Base-by-base conservation (phyloP, 495 filamentous ascomycete species). In the Parathielavia hyrcaniae region DNA sequence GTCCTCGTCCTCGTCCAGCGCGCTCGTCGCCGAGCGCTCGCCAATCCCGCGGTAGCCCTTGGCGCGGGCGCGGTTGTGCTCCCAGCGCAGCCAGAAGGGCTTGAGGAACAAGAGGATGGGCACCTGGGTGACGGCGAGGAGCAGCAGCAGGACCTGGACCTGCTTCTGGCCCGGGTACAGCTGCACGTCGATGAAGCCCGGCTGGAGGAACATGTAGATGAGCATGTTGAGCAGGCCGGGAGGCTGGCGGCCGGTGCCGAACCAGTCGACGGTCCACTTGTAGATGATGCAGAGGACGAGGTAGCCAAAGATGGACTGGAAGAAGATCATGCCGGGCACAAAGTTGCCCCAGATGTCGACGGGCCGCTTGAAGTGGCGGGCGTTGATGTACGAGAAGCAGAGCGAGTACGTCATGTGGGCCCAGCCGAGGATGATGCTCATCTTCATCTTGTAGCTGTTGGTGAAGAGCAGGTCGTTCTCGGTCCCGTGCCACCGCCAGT, bases 391-490 rank as follows among this genome's bases (percentile, higher is more conserved):
- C 39, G 95, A 89, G 60, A 95, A 83, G 77, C 87, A 89, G 57
- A 99, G 83, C 40, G 95, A 96, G 71, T 93, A 98, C 13, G 93
- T 97, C 93, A 98, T 98, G 73, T 97, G 92, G 59, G 81, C 80
- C 93, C 93, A 99, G 50, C 93, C 93, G 64, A 99, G 77, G 57
- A 97, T 77, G 67, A 99, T 95, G 78, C 87, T 91, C 70, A 98
- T 87, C 80, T 99, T 99, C 93, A 99, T 97, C 84, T 99, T 99
- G 82, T 92, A 90, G 73, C 87, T 92, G 85, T 99, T 97, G 61
- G 81, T 83, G 76, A 97, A 99, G 22, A 97, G 79, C 32, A 99
- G 75, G 53, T 91, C 85, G 69, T 99, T 99, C 54, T 96, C 91
- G 8, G 91, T 84, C 59, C 86, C 90, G 68, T 97, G 93, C 93